Base-by-base conservation (phyloP, 2,329 filamentous ascomycete species). In the Cladosporium sp. region DNA sequence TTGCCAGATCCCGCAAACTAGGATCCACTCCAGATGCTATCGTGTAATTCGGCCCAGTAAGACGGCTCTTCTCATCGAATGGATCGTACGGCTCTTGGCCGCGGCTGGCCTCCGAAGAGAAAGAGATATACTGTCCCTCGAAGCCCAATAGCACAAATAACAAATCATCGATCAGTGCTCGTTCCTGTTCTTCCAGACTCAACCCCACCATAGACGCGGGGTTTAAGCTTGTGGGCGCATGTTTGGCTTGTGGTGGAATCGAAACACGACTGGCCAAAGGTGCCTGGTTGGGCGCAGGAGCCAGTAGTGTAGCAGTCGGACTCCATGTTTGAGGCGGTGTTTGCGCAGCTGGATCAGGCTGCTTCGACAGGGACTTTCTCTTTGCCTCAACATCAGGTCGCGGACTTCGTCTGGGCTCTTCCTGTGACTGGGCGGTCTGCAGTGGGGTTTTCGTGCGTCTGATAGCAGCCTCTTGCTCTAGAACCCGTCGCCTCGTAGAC, bases 81-180 rank as follows among this genome's bases (percentile, higher is more conserved):
- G 91, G 89, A 61, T 95, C 85, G 68, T 95, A 97, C 8, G 81
- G 80, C 59, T 89, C 86, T 11, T 46, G 43, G 9, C n/a, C 42
- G 18, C 43, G 43, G 11, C 35, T 28, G 9, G 44, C 22, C 6
- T 53, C 33, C 8, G 33, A 22, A 54, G 80, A 81, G 66, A 89
- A 97, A 52, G 89, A 87, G 56, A 98, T 87, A 67, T 97, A 97
- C 68, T 95, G 90, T n/a, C 93, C 93, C 71, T 98, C 93, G 58
- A 90, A 95, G 19, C 93, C 93, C 91, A 98, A 96, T 63, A 97
- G 95, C 4, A 95, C 90, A 66, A 92, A 96, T 34, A 97, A 72
- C 13, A 98, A 72, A 63, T 98, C 93, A 61, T 96, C 91, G 41
- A 97, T 77, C 43, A 98, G 86, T 8, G 83, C 87, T 19, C 84